Conservation (phyloP, 2,329 filamentous ascomycete species). For the Mycocentrospora acerina region DNA sequence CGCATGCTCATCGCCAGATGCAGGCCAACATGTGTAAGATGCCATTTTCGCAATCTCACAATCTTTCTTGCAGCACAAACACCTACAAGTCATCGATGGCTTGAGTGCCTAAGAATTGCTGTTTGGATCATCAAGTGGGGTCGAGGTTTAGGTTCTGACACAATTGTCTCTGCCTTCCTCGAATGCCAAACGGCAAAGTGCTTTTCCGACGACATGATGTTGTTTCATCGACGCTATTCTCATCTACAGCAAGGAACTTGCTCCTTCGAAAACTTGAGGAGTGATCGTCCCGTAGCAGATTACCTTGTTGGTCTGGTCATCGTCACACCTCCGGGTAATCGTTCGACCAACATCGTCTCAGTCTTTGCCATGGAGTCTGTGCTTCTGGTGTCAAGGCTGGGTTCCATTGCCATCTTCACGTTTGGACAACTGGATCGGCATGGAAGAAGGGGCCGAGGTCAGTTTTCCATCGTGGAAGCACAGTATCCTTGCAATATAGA, state of each 20-base stretch:
- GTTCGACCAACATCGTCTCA: constrained; percentile 34
- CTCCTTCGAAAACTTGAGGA: constrained; percentile 15
- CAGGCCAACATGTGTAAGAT: too few relatives aligned
- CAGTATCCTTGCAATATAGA: constrained; percentile 10
- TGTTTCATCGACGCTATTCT: constrained; percentile 17
- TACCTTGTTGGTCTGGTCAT: constrained; percentile 11
- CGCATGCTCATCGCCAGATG: not conserved
- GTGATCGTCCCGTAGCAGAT: constrained; percentile 20
- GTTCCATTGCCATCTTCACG: constrained; percentile 9
- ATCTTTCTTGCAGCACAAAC: not conserved
- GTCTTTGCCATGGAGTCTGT: constrained; percentile 12
- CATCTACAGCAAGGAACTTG: constrained; percentile 7
- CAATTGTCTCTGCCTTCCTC: constrained; percentile 14
- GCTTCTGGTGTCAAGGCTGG: constrained; percentile 24
- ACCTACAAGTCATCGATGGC: not conserved
- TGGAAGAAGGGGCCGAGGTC: constrained; percentile 6
- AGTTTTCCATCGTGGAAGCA: constrained; percentile 4
- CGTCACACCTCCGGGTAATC: constrained; percentile 14
- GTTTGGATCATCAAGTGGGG: constrained; percentile 32
- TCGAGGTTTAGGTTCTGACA: constrained; percentile 27
- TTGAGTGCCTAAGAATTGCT: not conserved
- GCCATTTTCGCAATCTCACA: too few relatives aligned
- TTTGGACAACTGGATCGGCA: constrained; percentile 13
- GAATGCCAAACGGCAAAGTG: constrained; percentile 38
- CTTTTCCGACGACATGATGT: constrained; percentile 14